Evolutionary conservation across 345 rosid genomes (phyloP).

Genomic region (Ceriops decandra): DNA sequence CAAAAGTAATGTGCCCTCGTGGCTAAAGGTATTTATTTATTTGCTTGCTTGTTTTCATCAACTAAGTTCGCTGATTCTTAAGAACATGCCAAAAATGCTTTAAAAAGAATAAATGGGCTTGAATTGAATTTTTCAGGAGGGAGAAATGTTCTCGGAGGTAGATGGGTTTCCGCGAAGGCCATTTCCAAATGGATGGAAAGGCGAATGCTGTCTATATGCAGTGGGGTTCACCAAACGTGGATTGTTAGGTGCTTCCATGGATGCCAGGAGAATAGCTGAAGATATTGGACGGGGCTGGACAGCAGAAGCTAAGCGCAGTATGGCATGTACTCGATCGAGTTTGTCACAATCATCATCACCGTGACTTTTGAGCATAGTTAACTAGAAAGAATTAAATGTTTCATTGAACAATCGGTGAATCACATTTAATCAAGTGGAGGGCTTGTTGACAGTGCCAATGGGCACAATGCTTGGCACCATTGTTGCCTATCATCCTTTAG

Average conservation of each 20-base stretch:
- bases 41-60: not conserved
- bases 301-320: conserved; percentile 24
- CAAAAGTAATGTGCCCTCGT: conserved; percentile 75
- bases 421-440: conserved; percentile 3
- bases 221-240: conserved; percentile 41
- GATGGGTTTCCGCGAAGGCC: conserved; percentile 34
- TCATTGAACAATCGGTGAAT: not conserved
- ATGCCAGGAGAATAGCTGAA: conserved; percentile 28
- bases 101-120: conserved; percentile 2
- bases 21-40: conserved; percentile 66
- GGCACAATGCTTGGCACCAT: conserved; percentile 16
- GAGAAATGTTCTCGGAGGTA: conserved; percentile 30
- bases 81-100: not conserved
- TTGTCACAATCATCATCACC: conserved; percentile 17
- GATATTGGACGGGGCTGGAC: conserved; percentile 18
- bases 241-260: conserved; percentile 33
- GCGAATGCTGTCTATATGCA: conserved; percentile 29
- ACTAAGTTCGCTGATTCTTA: not conserved
- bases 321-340: conserved; percentile 16
- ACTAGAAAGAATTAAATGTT: not conserved
- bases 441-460: conserved; percentile 13
- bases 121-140: conserved; percentile 22
- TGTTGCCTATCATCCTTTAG: conserved; percentile 24
- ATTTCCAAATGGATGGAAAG: conserved; percentile 38
- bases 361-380: not conserved